phyloP scores from a whole-genome alignment of 148 eudicot species.

The Persicaria maculosa region DNA sequence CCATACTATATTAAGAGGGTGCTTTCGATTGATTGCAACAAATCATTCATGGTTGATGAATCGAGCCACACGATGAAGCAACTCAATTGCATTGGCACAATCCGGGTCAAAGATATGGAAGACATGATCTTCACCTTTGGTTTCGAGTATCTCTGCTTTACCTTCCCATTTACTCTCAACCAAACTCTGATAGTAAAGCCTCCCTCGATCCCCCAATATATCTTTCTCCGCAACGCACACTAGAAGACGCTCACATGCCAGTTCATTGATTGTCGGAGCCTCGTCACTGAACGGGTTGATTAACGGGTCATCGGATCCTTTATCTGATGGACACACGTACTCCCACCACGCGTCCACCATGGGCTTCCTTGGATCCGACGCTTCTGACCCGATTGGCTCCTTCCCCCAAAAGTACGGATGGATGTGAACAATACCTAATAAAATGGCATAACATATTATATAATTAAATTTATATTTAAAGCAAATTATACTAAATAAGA shows the following conservation, averaged over 20 bases:
- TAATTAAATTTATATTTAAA: too few species aligned
- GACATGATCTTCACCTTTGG: slow-evolving; percentile 5
- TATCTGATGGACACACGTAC: neutral
- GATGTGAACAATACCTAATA: neutral
- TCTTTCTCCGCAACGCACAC: slow-evolving; percentile 14
- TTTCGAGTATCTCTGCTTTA: neutral
- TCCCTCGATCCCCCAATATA: slow-evolving; percentile 8
- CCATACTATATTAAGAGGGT: too few species aligned
- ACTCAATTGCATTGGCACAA: neutral
- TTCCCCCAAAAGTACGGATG: slow-evolving; percentile 12
- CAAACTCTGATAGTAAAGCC: neutral
- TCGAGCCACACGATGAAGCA: neutral
- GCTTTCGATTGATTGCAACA: too few species aligned
- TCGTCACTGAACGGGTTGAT: slow-evolving; percentile 9
- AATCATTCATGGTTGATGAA: neutral
- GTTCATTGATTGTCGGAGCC: neutral
- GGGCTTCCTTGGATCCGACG: neutral
- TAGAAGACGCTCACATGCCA: neutral
- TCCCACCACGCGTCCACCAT: slow-evolving; percentile 14
- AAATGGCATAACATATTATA: too few species aligned
- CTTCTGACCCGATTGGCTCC: neutral
- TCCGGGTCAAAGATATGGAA: neutral
- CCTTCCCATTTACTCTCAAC: neutral
- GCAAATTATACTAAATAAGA: too few species aligned
- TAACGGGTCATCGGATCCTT: slow-evolving; percentile 7